phyloP scores from a whole-genome alignment of 495 filamentous ascomycete genomes.

The Haplographium delicatum region DNA sequence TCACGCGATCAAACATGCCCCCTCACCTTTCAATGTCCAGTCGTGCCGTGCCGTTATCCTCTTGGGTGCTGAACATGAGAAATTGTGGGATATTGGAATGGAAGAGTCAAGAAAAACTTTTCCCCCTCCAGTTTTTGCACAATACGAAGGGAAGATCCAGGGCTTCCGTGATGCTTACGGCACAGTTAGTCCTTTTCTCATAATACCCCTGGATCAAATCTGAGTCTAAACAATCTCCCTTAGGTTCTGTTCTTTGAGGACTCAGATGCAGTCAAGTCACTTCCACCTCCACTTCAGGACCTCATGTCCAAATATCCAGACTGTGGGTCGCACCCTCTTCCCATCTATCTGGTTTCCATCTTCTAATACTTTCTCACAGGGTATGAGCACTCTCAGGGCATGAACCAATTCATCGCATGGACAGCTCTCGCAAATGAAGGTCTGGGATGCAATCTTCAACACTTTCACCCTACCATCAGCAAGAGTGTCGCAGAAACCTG shows the following conservation, averaged over 20 bases:
- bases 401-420: constrained; percentile 65
- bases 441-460: constrained; percentile 67
- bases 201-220: too few relatives aligned
- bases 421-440: constrained; percentile 63
- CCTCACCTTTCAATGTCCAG: constrained; percentile 63
- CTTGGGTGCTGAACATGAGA: constrained; percentile 57
- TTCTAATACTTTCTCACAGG: constrained; percentile 48
- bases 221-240: neutral
- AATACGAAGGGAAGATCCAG: constrained; percentile 41
- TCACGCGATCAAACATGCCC: constrained; percentile 48
- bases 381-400: constrained; percentile 54
- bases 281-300: constrained; percentile 39
- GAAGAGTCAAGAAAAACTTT: constrained; percentile 50
- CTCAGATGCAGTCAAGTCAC: constrained; percentile 6
- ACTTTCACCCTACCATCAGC: constrained; percentile 64
- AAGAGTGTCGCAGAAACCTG: constrained; percentile 49
- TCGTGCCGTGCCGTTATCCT: constrained; percentile 56
- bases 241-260: constrained; percentile 64
- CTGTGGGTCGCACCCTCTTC: constrained; percentile 45
- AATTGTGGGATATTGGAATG: constrained; percentile 54
- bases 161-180: constrained; percentile 53
- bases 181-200: constrained; percentile 36
- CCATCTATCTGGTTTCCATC: constrained; percentile 30
- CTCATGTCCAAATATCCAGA: constrained; percentile 33
- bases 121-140: constrained; percentile 43